Base-by-base conservation (phyloP, 306 rosid genomes). In the Sechiopsis laciniata region DNA sequence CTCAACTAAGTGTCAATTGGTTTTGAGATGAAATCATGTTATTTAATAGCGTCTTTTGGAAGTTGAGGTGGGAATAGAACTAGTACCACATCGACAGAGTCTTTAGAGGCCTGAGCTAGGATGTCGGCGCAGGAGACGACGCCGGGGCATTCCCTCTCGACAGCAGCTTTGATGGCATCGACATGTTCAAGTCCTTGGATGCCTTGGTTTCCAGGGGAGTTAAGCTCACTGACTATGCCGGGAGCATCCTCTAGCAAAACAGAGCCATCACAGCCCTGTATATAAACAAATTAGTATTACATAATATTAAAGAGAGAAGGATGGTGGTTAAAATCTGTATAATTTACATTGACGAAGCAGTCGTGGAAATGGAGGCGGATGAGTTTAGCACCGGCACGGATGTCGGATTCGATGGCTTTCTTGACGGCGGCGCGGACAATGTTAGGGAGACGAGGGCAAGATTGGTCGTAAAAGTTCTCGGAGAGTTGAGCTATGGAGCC, bases 71-170 rank as follows among this genome's bases (percentile, higher is more conserved):
- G 45, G 46, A 21, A 15, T 14, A 10, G 9, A 42, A 1, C 10
- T 19, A 13, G 64, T 81, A 88, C 96, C 88, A 88, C 66, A 52
- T 86, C 80, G 3, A 87, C 89, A 3, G 91, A 88, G 35, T 85
- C 81, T 80, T 91, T 84, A 0, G 97, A 82, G 0, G 95, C 95
- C 59, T 88, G 86, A 2, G 91, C 90, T 21, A 88, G 83, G 81
- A 91, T 80, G 76, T 91, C 97, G 56, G 95, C 92, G 46, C 95
- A 91, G 22, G 92, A 88, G 2, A 91, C 95, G 8, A 85, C 58
- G 7, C 84, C 84, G 3, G 86, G 78, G 70, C 97, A 91, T 37
- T 90, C 79, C 21, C 22, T 85, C 59, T 88, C 97, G 2, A 88
- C 32, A 17, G 87, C 83, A 7, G 80, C 62, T 68, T 91, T 91